A percentile compares a stretch with the other conserved stretches of the same genome.
These are phyloP conservation scores for Rhododendron ovatum DNA, from an alignment of 148 eudicot species.

Conservation along the genomic window DNA sequence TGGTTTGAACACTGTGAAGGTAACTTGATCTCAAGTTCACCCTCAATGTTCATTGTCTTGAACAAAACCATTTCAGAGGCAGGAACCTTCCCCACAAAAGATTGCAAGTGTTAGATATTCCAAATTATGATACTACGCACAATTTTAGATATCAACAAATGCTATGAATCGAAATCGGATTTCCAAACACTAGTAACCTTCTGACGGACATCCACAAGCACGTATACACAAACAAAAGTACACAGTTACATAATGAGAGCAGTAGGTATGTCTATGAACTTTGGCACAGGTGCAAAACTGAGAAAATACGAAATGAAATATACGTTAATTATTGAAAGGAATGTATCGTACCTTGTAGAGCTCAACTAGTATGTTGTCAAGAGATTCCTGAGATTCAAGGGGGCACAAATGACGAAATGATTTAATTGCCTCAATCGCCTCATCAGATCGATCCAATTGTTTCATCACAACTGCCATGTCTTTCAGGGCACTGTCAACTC, in stretches of 20 bases:
- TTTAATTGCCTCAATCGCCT: conserved; percentile 81
- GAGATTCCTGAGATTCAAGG: conserved; percentile 66
- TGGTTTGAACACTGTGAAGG: neutral
- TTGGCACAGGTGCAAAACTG: neutral
- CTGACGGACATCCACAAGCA: neutral
- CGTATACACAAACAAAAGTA: neutral
- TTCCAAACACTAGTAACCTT: too few relatives aligned
- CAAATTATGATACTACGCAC: neutral
- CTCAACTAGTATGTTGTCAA: conserved; percentile 72
- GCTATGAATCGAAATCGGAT: neutral
- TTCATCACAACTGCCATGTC: conserved; percentile 93
- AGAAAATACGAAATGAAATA: neutral
- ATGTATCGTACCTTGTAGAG: conserved; percentile 61
- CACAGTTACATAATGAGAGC: neutral
- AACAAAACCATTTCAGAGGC: neutral
- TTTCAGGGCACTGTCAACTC: conserved; percentile 84
- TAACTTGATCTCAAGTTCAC: too few relatives aligned
- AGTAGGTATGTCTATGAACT: neutral
- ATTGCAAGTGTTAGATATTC: neutral
- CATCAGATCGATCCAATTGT: conserved; percentile 72
- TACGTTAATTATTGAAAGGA: neutral
- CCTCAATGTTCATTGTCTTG: neutral
- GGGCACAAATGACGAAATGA: conserved; percentile 80
- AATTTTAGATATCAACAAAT: neutral
- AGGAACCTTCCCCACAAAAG: neutral